These are phyloP conservation scores for Tetragonia tetragonoides DNA, from an alignment of 148 eudicot species.

Conservation along the genomic window DNA sequence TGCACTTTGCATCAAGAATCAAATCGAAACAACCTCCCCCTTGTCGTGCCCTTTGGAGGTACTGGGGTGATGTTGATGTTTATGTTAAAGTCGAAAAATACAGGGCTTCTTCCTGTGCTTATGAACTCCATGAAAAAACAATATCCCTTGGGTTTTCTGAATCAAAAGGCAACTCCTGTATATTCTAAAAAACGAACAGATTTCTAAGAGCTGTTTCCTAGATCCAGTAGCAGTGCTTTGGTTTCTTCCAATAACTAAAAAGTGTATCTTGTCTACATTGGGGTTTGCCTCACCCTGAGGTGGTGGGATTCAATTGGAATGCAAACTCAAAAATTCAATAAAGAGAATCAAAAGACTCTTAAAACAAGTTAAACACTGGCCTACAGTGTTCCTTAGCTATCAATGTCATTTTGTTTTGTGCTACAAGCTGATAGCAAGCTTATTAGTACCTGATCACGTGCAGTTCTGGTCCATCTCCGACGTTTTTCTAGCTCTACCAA, in stretches of 20 bases:
- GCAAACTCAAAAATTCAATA: not conserved
- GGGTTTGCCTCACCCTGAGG: not conserved
- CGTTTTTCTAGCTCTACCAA: conserved; percentile 74
- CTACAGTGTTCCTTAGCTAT: not conserved
- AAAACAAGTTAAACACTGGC: not conserved
- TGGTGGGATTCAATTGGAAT: not conserved
- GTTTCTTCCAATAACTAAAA: not conserved
- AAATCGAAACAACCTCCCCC: too few relatives aligned
- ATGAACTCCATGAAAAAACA: too few relatives aligned
- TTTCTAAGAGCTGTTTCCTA: not conserved
- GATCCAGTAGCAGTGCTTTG: not conserved
- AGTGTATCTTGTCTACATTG: not conserved
- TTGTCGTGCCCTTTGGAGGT: too few relatives aligned
- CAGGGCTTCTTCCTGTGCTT: too few relatives aligned
- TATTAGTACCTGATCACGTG: conserved; percentile 70
- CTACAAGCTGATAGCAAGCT: not conserved
- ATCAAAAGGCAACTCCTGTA: not conserved
- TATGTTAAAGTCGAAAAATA: too few relatives aligned
- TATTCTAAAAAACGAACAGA: not conserved
- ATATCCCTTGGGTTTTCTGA: too few relatives aligned
- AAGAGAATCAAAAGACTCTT: not conserved
- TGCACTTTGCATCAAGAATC: too few relatives aligned
- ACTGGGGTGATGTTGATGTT: too few relatives aligned
- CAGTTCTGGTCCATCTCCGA: conserved; percentile 83
- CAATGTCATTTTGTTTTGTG: not conserved